phyloP scores from a whole-genome alignment of 306 rosid genomes.

The Styphnolobium japonicum region DNA sequence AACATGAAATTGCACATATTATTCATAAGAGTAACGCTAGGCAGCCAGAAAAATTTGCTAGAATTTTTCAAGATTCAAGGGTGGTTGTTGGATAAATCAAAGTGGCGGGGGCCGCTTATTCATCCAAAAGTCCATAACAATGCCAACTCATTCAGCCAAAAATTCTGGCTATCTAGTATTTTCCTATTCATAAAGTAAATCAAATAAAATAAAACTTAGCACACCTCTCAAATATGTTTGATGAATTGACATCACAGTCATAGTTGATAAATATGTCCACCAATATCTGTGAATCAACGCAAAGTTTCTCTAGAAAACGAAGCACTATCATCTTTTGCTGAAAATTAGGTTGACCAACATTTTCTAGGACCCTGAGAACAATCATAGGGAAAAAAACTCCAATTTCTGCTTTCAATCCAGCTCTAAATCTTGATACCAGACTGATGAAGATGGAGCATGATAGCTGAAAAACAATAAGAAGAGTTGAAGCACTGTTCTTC shows the following conservation, averaged over 20 bases:
- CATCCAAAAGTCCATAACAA: too few species aligned
- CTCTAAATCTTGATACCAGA: slow-evolving; percentile 96
- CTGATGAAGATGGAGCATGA: slow-evolving; percentile 99
- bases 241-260: slow-evolving; percentile 98
- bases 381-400: slow-evolving; percentile 99
- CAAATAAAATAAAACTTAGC: slow-evolving; percentile 26
- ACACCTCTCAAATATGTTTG: slow-evolving; percentile 99
- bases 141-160: too few species aligned
- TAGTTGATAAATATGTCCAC: slow-evolving; percentile 96
- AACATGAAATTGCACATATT: slow-evolving; percentile 1
- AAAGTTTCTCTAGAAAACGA: slow-evolving; percentile 90
- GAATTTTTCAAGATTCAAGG: too few species aligned
- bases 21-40: too few species aligned
- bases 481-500: slow-evolving; percentile 99
- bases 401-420: slow-evolving; percentile 97
- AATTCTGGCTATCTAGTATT: too few species aligned
- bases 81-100: too few species aligned
- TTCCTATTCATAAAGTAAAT: slow-evolving; percentile 13
- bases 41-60: too few species aligned
- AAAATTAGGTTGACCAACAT: slow-evolving; percentile 95
- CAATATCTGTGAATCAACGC: slow-evolving; percentile 91
- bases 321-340: slow-evolving; percentile 99
- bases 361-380: slow-evolving; percentile 95
- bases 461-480: slow-evolving; percentile 91
- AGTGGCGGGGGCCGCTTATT: too few species aligned